Evolutionary conservation across 2,329 filamentous ascomycete genomes (phyloP).

Genomic region (Phaeophleospora eucalypticola): DNA sequence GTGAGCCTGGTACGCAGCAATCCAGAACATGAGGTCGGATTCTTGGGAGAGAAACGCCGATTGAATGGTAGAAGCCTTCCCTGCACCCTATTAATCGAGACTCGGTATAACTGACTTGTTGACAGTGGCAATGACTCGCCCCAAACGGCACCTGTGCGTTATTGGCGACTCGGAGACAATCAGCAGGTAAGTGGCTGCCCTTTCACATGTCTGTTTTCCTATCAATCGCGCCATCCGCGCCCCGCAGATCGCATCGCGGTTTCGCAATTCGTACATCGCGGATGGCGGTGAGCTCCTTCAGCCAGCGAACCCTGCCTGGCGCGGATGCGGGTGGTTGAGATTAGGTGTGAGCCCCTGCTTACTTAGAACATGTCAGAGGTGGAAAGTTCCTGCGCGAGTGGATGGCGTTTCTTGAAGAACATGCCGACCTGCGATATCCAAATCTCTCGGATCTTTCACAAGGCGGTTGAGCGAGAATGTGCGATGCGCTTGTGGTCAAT

Average conservation of each 20-base stretch:
- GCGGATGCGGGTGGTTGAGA: conserved; percentile 4
- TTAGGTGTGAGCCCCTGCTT: conserved; percentile 8
- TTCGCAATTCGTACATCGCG: no score
- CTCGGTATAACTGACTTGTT: background rate
- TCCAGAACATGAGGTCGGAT: conserved; percentile 79
- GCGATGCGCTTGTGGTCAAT: no score
- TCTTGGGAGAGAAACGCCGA: conserved; percentile 84
- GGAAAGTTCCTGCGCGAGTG: conserved; percentile 80
- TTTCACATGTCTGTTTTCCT: background rate
- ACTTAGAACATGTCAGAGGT: conserved; percentile 54
- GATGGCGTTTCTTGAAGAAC: conserved; percentile 87
- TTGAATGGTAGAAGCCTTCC: conserved; percentile 68
- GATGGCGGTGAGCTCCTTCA: background rate
- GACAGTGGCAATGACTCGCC: conserved; percentile 91
- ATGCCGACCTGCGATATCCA: conserved; percentile 86
- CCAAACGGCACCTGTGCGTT: conserved; percentile 82
- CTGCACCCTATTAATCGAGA: background rate
- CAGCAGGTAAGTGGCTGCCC: conserved; percentile 61
- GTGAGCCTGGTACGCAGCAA: conserved; percentile 95
- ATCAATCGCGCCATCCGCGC: background rate
- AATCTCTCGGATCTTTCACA: conserved; percentile 51
- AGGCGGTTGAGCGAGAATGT: conserved; percentile 11
- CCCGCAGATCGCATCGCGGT: background rate
- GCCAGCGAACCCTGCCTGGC: background rate
- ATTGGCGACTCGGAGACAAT: conserved; percentile 95